Evolutionary conservation across 768 basidiomycete species (phyloP), one percentile per base, ranked within the genome.

Genomic region (Podaxis sp.): DNA sequence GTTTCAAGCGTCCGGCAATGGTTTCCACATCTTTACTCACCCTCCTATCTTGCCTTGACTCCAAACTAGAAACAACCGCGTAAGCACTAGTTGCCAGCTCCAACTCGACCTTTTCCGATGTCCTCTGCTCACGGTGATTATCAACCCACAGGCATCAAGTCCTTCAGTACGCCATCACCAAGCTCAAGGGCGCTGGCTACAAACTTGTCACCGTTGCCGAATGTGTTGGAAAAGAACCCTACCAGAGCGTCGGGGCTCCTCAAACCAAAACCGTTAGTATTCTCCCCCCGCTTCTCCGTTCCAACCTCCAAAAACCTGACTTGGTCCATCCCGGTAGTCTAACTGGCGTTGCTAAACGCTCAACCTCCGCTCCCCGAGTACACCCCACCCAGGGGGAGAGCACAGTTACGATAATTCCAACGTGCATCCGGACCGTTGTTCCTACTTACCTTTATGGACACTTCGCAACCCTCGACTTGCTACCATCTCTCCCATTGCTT

Each of bases 141-240:
- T 58, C 28, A 30, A 19, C 19, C 15, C 0, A n/a, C n/a, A 73
- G 73, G 9, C 67, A 74, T n/a, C 54, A 70, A 39, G 69, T 77
- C 28, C 61, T 79, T 13, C 75, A 76, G 0, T 74, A 76, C 57
- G 76, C 74, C 1, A 74, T 80, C 49, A 24, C 48, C 28, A 65
- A 63, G n/a, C 70, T 80, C 42, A 61, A 77, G 61, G 65, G 52
- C 2, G 77, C 76, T 1, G 77, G 76, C 7, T 78, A 79, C 65
- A 69, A 65, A 19, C 72, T 80, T 40, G 79, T 77, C 24, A 76
- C 74, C 7, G 64, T 79, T 3, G 76, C 76, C 3, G 74, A 78
- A 46, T 80, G 77, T 40, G 61, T 78, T 12, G 76, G 73, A 12
- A 49, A 68, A 59, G 42, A 65, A 11, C 66, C 77, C 13, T 79